phyloP scores from a whole-genome alignment of 163 green algal species.

The Chlorella variabilis region DNA sequence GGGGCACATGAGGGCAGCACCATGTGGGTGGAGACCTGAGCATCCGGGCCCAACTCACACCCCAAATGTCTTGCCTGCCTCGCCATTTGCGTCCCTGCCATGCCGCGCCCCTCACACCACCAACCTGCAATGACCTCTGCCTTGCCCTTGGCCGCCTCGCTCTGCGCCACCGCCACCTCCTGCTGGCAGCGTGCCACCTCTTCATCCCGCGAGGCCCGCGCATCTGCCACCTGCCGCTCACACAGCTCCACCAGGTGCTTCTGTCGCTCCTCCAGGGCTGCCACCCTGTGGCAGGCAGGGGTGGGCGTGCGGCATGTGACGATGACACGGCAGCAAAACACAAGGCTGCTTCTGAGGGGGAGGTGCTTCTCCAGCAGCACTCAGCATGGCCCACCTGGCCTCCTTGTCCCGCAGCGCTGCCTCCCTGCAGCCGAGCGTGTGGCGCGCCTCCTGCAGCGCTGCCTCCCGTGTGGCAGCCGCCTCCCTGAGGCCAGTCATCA shows the following conservation, averaged over 20 bases:
- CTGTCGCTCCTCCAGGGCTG: slow-evolving; percentile 30
- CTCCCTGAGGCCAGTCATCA: slow-evolving; percentile 14
- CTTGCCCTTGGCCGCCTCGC: slow-evolving; percentile 26
- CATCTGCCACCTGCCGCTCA: slow-evolving; percentile 39
- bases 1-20: not conserved
- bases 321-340: not conserved
- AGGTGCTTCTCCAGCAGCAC: no score
- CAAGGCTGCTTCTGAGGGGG: no score
- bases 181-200: slow-evolving; percentile 14
- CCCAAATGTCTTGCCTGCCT: not conserved
- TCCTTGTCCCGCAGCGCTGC: slow-evolving; percentile 28
- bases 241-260: slow-evolving; percentile 27
- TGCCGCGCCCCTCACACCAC: not conserved
- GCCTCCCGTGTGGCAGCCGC: slow-evolving; percentile 6
- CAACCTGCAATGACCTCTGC: slow-evolving; percentile 26
- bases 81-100: not conserved
- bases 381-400: not conserved
- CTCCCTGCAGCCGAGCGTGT: not conserved
- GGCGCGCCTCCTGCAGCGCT: slow-evolving; percentile 5
- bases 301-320: not conserved
- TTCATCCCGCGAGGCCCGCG: slow-evolving; percentile 8
- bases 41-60: no score
- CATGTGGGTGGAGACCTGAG: no score
- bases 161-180: slow-evolving; percentile 8
- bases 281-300: not conserved